These are phyloP conservation scores for Aspergillus intermedius DNA, from an alignment of 2,329 filamentous ascomycete species.

Conservation along the genomic window DNA sequence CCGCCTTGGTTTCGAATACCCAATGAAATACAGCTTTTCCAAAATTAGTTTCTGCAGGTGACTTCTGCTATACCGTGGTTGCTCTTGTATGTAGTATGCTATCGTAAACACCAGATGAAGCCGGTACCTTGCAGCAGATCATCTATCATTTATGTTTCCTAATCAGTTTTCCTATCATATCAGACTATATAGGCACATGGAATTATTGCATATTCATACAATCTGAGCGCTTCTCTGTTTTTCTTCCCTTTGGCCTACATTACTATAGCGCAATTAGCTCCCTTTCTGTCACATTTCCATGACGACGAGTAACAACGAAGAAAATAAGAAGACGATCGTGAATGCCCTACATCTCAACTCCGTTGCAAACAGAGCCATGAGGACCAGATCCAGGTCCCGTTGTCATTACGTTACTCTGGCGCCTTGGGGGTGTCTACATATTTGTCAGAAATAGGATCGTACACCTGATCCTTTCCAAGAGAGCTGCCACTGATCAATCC, in stretches of 20 bases:
- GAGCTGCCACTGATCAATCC: constrained; percentile 1
- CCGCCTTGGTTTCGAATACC: neutral
- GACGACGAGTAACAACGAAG: neutral
- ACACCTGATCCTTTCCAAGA: neutral
- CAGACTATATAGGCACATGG: too few species aligned
- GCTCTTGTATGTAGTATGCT: too few species aligned
- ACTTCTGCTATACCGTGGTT: too few species aligned
- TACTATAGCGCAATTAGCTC: too few species aligned
- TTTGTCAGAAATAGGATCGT: constrained; percentile 6
- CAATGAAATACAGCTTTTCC: neutral
- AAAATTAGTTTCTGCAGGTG: neutral
- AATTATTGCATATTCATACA: too few species aligned
- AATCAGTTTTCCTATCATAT: too few species aligned
- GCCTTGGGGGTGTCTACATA: neutral
- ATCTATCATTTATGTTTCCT: neutral
- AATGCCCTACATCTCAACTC: neutral
- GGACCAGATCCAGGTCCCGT: neutral
- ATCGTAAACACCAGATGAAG: too few species aligned
- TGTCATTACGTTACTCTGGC: neutral
- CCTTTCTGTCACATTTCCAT: too few species aligned
- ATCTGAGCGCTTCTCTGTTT: too few species aligned
- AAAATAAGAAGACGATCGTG: neutral
- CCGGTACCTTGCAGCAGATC: neutral
- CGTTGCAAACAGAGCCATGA: neutral
- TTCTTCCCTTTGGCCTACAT: too few species aligned